phyloP scores from a whole-genome alignment of 192 early-diverging fungal genomes.

The Gigaspora rosea region DNA sequence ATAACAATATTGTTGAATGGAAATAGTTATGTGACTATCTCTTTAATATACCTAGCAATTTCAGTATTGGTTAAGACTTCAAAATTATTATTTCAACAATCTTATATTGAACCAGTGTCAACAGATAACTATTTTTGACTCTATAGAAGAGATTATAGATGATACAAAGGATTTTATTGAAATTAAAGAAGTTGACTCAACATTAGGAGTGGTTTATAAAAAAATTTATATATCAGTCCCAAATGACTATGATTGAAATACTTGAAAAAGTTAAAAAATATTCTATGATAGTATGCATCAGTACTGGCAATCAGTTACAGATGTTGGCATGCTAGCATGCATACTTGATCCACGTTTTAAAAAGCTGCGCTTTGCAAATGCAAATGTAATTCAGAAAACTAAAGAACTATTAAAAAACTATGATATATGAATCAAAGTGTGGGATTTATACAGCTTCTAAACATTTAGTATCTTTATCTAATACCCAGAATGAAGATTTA shows the following conservation, averaged over 20 bases:
- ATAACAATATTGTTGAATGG: neutral
- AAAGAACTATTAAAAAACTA: too few species aligned
- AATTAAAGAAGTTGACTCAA: neutral
- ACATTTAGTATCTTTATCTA: neutral
- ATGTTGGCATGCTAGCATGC: neutral
- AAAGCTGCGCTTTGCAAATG: too few species aligned
- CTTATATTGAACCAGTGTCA: too few species aligned
- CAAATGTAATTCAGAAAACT: too few species aligned
- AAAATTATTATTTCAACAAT: too few species aligned
- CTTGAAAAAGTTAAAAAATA: neutral
- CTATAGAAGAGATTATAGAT: neutral
- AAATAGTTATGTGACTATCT: neutral
- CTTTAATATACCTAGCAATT: neutral
- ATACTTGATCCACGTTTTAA: neutral
- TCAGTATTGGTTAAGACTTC: too few species aligned
- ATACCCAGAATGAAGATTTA: neutral
- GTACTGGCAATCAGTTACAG: neutral
- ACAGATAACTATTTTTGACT: too few species aligned
- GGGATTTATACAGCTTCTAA: too few species aligned
- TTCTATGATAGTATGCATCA: neutral
- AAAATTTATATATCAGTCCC: neutral
- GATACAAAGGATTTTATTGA: neutral
- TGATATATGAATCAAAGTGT: too few species aligned
- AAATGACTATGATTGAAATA: neutral
- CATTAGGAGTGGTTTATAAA: neutral